A percentile compares a stretch with the other conserved stretches of the same genome.
These are phyloP conservation scores for Pichia cephalocereana DNA, from an alignment of 805 yeast species.

Conservation along the genomic window DNA sequence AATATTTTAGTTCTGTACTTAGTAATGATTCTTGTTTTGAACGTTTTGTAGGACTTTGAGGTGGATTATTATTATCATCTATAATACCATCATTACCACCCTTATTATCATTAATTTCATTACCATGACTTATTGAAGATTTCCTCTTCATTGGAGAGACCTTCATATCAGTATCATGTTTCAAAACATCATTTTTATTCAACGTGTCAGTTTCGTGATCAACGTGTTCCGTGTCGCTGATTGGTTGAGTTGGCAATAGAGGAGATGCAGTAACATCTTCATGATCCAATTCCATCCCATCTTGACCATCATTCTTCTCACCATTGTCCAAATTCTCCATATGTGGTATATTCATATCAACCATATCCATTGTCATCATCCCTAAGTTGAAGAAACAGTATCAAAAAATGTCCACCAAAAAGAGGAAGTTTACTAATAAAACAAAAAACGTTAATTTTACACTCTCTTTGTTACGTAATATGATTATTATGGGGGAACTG, in stretches of 20 bases:
- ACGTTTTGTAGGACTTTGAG: not conserved
- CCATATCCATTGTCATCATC: too few relatives aligned
- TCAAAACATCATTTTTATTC: not conserved
- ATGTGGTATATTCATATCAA: not conserved
- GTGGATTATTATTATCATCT: too few relatives aligned
- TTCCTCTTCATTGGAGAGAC: not conserved
- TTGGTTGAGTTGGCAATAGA: not conserved
- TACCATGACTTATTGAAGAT: too few relatives aligned
- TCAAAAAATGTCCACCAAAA: too few relatives aligned
- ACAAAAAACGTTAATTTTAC: too few relatives aligned
- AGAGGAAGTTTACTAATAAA: too few relatives aligned
- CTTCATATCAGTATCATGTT: not conserved
- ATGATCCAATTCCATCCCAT: not conserved
- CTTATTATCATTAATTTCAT: too few relatives aligned
- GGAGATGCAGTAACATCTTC: not conserved
- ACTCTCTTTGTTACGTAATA: too few relatives aligned
- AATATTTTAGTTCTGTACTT: constrained; percentile 3
- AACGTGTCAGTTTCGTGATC: not conserved
- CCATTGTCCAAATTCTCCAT: not conserved
- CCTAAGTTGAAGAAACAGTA: too few relatives aligned
- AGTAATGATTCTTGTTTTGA: not conserved
- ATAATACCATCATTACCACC: too few relatives aligned
- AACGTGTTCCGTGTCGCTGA: not conserved
- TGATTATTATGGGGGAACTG: too few relatives aligned
- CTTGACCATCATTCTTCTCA: not conserved